These are phyloP conservation scores for Boletus rex-veris DNA, from an alignment of 768 basidiomycete genomes.

Conservation along the genomic window DNA sequence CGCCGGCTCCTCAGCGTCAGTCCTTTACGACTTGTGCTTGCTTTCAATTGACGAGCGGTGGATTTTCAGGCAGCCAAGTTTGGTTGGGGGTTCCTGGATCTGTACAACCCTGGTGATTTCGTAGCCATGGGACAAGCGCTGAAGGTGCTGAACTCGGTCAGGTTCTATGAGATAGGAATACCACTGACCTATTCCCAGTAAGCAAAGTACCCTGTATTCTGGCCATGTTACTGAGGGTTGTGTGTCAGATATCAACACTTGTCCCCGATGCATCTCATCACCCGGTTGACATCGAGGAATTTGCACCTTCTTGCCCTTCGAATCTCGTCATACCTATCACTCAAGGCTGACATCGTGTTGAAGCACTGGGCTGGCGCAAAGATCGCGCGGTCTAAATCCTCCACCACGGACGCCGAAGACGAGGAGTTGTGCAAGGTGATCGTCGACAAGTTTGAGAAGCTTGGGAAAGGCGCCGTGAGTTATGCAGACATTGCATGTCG, in stretches of 20 bases:
- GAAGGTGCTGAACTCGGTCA: constrained; percentile 90
- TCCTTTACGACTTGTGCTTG: not conserved
- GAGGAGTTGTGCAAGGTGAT: constrained; percentile 78
- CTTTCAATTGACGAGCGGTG: not conserved
- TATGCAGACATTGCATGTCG: constrained; percentile 93
- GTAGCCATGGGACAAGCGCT: constrained; percentile 89
- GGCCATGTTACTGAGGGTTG: not conserved
- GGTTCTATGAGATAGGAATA: constrained; percentile 89
- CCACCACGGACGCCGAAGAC: constrained; percentile 61
- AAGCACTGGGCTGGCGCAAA: constrained; percentile 97
- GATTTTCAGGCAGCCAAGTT: constrained; percentile 85
- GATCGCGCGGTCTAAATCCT: constrained; percentile 69
- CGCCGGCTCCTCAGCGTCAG: constrained; percentile 74
- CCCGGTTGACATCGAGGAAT: constrained; percentile 80
- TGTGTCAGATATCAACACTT: constrained; percentile 68
- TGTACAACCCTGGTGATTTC: constrained; percentile 90
- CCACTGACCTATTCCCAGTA: constrained; percentile 91
- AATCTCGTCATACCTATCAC: constrained; percentile 76
- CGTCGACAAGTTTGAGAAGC: constrained; percentile 83
- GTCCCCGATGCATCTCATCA: constrained; percentile 77
- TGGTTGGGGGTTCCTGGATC: constrained; percentile 88
- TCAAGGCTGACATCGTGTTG: constrained; percentile 83
- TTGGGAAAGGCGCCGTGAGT: constrained; percentile 77
- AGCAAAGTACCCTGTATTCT: constrained; percentile 23
- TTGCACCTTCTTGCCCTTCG: constrained; percentile 90